Evolutionary conservation across 495 filamentous ascomycete genomes (phyloP).

Genomic region (Lophiotrema nucula): DNA sequence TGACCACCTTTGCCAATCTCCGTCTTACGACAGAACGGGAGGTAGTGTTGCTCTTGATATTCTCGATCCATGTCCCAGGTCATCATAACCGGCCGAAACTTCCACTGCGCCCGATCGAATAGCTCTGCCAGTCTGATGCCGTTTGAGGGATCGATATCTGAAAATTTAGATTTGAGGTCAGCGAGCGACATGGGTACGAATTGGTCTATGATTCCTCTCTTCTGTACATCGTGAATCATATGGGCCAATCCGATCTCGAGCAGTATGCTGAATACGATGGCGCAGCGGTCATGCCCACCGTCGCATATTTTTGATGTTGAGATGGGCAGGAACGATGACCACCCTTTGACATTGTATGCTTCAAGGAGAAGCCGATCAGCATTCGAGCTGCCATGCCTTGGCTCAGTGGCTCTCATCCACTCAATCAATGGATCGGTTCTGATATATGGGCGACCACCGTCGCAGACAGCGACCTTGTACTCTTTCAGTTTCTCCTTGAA

Average conservation of each 20-base stretch:
- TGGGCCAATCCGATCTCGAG: constrained; percentile 35
- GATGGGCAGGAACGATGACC: constrained; percentile 4
- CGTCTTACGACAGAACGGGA: constrained; percentile 38
- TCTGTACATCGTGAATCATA: constrained; percentile 26
- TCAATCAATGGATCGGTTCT: not conserved
- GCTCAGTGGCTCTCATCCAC: constrained; percentile 5
- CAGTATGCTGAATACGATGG: constrained; percentile 42
- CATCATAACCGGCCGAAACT: constrained; percentile 37
- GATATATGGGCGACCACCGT: constrained; percentile 8
- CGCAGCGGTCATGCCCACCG: constrained; percentile 10
- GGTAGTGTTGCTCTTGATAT: constrained; percentile 24
- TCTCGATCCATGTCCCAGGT: constrained; percentile 26
- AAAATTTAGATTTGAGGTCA: constrained; percentile 1
- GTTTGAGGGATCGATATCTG: not conserved
- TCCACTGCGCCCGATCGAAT: constrained; percentile 28
- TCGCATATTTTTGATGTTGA: not conserved
- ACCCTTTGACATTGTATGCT: not conserved
- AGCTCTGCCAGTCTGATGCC: constrained; percentile 5
- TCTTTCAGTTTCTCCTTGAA: not conserved
- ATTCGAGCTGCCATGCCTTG: not conserved
- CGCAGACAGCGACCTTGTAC: not conserved
- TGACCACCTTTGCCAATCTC: constrained; percentile 37
- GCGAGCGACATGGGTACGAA: constrained; percentile 4
- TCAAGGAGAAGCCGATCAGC: constrained; percentile 7
- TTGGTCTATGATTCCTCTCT: constrained; percentile 24